Evolutionary conservation across 306 rosid genomes (phyloP).

Genomic region (Medicago arabica): DNA sequence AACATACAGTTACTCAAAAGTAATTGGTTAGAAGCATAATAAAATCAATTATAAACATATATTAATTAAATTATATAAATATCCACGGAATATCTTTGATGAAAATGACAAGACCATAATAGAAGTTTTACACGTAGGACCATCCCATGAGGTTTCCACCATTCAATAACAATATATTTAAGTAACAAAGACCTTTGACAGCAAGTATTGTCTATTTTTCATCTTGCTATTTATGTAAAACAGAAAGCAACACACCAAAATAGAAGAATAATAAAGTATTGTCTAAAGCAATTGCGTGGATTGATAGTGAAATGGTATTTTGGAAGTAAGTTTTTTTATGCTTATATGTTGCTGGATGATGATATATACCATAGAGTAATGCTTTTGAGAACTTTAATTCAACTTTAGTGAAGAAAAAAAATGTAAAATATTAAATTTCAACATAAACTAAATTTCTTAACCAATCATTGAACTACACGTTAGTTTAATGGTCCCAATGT

Average conservation of each 20-base stretch:
- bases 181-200: conserved; percentile 24
- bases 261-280: too few relatives aligned
- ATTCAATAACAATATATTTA: background rate
- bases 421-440: background rate
- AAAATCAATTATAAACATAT: too few relatives aligned
- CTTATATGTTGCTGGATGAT: background rate
- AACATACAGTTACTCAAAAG: too few relatives aligned
- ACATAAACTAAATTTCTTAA: conserved; percentile 16
- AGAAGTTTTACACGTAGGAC: conserved; percentile 40
- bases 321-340: conserved; percentile 3
- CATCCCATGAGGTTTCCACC: conserved; percentile 32
- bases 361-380: background rate
- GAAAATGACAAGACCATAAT: background rate
- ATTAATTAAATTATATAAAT: background rate
- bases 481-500: conserved; percentile 26
- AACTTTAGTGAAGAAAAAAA: background rate
- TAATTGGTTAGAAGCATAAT: too few relatives aligned
- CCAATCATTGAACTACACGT: conserved; percentile 13
- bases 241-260: conserved; percentile 24
- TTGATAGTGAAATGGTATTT: conserved; percentile 32
- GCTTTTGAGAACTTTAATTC: conserved; percentile 10
- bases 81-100: background rate
- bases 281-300: conserved; percentile 17
- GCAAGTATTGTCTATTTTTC: background rate
- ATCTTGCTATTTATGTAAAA: background rate